Base-by-base conservation (phyloP, 2,329 filamentous ascomycete genomes). In the Xylariaceae sp. region DNA sequence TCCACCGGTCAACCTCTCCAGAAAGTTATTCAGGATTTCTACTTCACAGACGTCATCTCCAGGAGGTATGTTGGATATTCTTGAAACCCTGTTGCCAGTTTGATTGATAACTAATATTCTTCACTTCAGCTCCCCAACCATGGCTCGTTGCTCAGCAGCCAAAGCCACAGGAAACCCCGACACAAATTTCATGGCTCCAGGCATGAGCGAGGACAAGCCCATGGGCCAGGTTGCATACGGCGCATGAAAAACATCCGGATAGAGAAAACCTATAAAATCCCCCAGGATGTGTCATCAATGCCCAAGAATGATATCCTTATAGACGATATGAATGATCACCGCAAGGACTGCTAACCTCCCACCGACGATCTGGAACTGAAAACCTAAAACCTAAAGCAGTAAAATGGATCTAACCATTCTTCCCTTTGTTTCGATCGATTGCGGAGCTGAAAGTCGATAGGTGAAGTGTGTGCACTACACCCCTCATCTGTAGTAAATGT, bases 41-140 rank as follows among this genome's bases (percentile, higher is more conserved):
- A 91, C 75, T 95, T 97, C 71, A 98, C 93, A 67, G 92, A 98
- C 71, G 83, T 85, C 47, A 96, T 98, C 68, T 95, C 91, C 32
- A 85, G 93, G 79, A 96, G 89, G 89, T 93, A 74, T 68, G 82
- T 74, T 37, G 25, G 33, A 48, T 40, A 27, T 27, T 43, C 23
- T 25, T 40, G 43, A 48, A 27, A 36, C 53, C 48, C 48, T 45
- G 57, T 52, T 63, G 36, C 25, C 27, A n/a, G 34, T 14, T 40
- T 7, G n/a, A 3, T 33, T 25, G 5, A 36, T 19, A 7, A 50
- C 55, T 55, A 45, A 42, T 47, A 47, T 10, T 16, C 1, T 29
- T 14, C n/a, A 36, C n/a, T 32, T 16, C 50, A 95, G 91, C 75
- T 96, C 91, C 52, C 91, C 93, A 41, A 98, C 93, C 47, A 98